Base-by-base conservation (phyloP, 768 basidiomycete genomes). In the Phylloporus sp. region DNA sequence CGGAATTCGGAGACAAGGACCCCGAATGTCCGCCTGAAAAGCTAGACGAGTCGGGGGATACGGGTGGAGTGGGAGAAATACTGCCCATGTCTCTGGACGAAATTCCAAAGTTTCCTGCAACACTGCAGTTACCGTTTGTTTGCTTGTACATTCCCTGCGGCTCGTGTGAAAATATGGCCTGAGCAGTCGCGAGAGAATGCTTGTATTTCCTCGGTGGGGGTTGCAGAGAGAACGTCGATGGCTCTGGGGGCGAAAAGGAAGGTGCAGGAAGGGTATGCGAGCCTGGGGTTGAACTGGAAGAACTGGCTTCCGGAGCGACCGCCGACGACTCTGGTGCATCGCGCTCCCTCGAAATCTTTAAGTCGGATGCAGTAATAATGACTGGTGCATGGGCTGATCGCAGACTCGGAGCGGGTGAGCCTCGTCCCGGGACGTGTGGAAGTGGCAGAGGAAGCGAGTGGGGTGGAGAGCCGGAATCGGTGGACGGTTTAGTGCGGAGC, bases 401-500 rank as follows among this genome's bases (percentile, higher is more conserved):
- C 34, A 65, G 24, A 42, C 63, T 64, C 11, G 57, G 54, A 23
- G 53, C 59, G 38, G 63, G 61, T 11, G 63, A 64, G 18, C 51
- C 53, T 43, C 41, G 45, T 39, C 35, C 34, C n/a, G 50, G 47
- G 1, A 42, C 40, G 21, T 51, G 47, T 20, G 56, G 32, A 3
- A 50, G 52, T 27, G 70, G 60, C 9, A 64, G 61, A 38, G 70
- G 48, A 35, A 71, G 66, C 62, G 68, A 50, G 60, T 42, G 54
- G 28, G 58, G 64, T 9, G 59, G 59, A 28, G 48, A 51, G 18
- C 44, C 37, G 29, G 55, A 53, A 29, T 65, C 65, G 15, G 48
- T 40, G 18, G 69, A 61, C 34, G 72, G 67, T 50, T 64, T 72
- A 20, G 71, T 66, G 31, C 76, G 69, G 38, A 78, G 62, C 71